A percentile compares a stretch with the other conserved stretches of the same genome.
Conservation (phyloP, 2,329 filamentous ascomycete genomes). For the Cladosporium velox region DNA sequence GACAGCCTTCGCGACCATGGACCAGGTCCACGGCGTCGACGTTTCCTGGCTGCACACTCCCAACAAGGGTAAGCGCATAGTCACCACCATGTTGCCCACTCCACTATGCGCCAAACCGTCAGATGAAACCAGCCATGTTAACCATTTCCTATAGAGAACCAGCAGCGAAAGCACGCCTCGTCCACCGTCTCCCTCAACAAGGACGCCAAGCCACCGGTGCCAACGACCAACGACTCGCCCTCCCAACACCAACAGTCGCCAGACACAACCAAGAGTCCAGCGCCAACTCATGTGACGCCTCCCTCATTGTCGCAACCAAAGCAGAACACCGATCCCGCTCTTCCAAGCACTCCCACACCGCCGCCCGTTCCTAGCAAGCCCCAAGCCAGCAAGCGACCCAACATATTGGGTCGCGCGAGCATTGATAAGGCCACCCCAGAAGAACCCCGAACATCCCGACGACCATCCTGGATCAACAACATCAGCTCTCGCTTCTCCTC, state of each 20-base stretch:
- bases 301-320: conserved; percentile 17
- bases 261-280: conserved; percentile 4
- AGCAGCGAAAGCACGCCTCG: conserved; percentile 20
- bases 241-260: conserved; percentile 11
- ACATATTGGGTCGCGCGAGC: conserved; percentile 43
- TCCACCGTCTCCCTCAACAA: conserved; percentile 5
- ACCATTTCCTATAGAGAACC: conserved; percentile 25
- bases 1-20: conserved; percentile 57
- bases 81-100: neutral
- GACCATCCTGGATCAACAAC: conserved; percentile 88
- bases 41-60: conserved; percentile 89
- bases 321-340: conserved; percentile 15
- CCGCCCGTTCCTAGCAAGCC: conserved; percentile 31
- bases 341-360: conserved; percentile 17
- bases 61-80: conserved; percentile 65
- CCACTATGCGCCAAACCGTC: conserved; percentile 25
- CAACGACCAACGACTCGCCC: conserved; percentile 20
- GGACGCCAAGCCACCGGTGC: conserved; percentile 20
- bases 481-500: conserved; percentile 87
- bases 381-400: conserved; percentile 40
- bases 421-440: conserved; percentile 40
- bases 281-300: conserved; percentile 15
- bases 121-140: conserved; percentile 21
- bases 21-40: conserved; percentile 78
- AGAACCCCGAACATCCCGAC: conserved; percentile 37